Evolutionary conservation across 2,329 filamentous ascomycete species (phyloP).

Genomic region (Coniochaeta sp.): DNA sequence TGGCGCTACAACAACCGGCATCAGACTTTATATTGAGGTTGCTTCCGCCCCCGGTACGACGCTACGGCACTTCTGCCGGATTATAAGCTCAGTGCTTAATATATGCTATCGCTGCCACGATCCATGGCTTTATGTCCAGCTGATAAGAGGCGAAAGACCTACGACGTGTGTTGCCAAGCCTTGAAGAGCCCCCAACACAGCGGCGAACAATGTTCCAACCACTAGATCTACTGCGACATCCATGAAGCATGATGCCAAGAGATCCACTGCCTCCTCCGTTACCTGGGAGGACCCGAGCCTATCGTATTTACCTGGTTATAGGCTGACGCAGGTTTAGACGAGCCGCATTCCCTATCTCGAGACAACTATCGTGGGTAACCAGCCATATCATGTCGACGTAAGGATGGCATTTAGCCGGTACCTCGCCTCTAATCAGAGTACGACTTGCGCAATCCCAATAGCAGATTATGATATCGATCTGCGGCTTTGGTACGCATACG

Average conservation of each 20-base stretch:
- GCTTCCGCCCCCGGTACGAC: neutral
- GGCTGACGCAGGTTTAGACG: neutral
- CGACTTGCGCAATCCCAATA: neutral
- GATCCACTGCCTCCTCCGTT: neutral
- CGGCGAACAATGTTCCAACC: neutral
- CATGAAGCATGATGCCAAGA: neutral
- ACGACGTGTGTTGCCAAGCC: neutral
- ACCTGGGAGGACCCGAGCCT: neutral
- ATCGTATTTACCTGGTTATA: neutral
- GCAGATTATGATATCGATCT: neutral
- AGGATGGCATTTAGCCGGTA: neutral
- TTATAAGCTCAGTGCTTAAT: neutral
- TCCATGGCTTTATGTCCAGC: neutral
- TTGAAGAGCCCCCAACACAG: neutral
- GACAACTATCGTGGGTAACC: neutral
- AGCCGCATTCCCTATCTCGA: neutral
- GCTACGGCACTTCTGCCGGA: neutral
- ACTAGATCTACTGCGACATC: neutral
- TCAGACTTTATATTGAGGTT: neutral
- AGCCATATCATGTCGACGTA: neutral
- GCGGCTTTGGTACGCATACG: neutral
- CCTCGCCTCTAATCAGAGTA: neutral
- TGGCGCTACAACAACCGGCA: neutral
- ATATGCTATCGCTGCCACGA: neutral
- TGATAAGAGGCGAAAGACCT: neutral